phyloP scores from a whole-genome alignment of 192 early-diverging fungal species.

The Coemansia sp. region DNA sequence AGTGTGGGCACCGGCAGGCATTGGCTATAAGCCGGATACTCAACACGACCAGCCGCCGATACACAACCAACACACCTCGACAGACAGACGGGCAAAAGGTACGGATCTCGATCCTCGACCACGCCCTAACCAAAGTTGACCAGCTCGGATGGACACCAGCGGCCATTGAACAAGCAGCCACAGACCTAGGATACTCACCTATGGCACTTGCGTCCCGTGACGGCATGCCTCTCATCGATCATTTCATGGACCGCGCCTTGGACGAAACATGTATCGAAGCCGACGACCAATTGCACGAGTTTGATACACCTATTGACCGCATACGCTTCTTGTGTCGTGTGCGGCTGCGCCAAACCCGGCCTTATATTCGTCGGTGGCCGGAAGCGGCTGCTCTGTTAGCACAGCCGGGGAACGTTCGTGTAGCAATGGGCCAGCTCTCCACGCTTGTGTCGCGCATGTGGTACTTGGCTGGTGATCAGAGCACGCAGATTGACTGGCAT shows the following conservation, averaged over 20 bases:
- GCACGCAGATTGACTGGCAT: slow-evolving; percentile 86
- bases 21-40: not conserved
- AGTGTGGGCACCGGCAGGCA: too few relatives aligned
- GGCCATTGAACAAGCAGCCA: slow-evolving; percentile 64
- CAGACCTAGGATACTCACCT: slow-evolving; percentile 66
- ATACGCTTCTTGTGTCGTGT: slow-evolving; percentile 62
- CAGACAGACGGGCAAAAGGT: too few relatives aligned
- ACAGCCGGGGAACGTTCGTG: slow-evolving; percentile 72
- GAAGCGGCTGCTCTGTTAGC: slow-evolving; percentile 75
- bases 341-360: slow-evolving; percentile 70
- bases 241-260: slow-evolving; percentile 70
- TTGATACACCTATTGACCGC: slow-evolving; percentile 53
- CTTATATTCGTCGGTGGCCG: slow-evolving; percentile 75
- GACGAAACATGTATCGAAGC: slow-evolving; percentile 61
- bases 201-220: slow-evolving; percentile 69
- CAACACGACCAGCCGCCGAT: not conserved
- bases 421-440: slow-evolving; percentile 67
- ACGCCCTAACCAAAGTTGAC: slow-evolving; percentile 67
- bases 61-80: not conserved
- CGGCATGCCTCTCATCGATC: slow-evolving; percentile 67
- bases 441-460: slow-evolving; percentile 83
- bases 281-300: slow-evolving; percentile 59
- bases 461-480: slow-evolving; percentile 82
- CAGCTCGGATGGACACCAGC: slow-evolving; percentile 74
- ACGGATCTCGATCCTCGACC: slow-evolving; percentile 58